Conservation (phyloP, 495 filamentous ascomycete species). For the Podospora pseudopauciseta region DNA sequence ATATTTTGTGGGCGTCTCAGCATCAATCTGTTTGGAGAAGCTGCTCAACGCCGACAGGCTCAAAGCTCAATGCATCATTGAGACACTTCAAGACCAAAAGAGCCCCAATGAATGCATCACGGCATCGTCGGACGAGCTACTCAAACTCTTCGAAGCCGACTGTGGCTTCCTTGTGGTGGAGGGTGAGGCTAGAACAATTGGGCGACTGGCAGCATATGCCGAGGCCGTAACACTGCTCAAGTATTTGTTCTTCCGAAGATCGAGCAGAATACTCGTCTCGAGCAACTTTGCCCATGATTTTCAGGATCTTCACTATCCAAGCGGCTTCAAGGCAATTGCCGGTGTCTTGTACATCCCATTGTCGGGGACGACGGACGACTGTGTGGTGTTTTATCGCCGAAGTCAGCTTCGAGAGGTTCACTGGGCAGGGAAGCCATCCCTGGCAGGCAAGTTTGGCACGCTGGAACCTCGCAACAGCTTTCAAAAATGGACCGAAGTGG, state of each 20-base stretch:
- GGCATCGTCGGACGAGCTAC: conserved; percentile 73
- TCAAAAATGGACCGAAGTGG: conserved; percentile 62
- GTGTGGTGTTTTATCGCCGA: conserved; percentile 78
- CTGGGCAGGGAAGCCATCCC: conserved; percentile 80
- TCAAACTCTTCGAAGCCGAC: conserved; percentile 77
- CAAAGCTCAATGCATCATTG: conserved; percentile 66
- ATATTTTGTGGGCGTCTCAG: conserved; percentile 68
- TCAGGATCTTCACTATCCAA: conserved; percentile 65
- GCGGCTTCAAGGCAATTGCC: conserved; percentile 68
- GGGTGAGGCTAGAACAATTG: conserved; percentile 75
- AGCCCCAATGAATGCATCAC: conserved; percentile 82
- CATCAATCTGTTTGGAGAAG: conserved; percentile 75
- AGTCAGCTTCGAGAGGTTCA: conserved; percentile 69
- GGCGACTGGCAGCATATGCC: conserved; percentile 61
- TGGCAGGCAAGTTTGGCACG: conserved; percentile 57
- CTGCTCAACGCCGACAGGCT: conserved; percentile 72
- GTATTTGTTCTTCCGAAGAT: conserved; percentile 65
- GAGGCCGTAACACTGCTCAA: conserved; percentile 74
- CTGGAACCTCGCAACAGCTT: conserved; percentile 68
- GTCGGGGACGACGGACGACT: conserved; percentile 64
- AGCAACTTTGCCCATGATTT: conserved; percentile 69
- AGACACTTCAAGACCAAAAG: conserved; percentile 60
- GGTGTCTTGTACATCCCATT: conserved; percentile 74
- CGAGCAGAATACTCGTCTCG: conserved; percentile 63
- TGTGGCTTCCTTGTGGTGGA: conserved; percentile 73